phyloP scores from a whole-genome alignment of 1,139 yeast genomes.

The Scheffersomyces lignicola region DNA sequence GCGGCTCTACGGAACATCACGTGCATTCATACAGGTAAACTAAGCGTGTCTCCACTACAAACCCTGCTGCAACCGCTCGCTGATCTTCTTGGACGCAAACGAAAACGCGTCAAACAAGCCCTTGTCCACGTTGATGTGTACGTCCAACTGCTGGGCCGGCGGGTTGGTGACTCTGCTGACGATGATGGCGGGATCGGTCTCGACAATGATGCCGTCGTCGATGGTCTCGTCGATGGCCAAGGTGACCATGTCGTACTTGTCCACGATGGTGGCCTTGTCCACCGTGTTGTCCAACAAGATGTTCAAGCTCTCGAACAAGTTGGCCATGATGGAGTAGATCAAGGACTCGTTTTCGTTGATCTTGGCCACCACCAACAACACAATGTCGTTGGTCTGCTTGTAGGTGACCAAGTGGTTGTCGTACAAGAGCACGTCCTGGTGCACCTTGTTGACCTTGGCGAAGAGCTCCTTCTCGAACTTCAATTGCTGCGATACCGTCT shows the following conservation, averaged over 20 bases:
- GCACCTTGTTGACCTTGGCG: conserved; percentile 73
- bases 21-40: too few species aligned
- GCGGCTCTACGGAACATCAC: too few species aligned
- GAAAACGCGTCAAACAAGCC: conserved; percentile 88
- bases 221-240: conserved; percentile 89
- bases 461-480: conserved; percentile 75
- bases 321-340: conserved; percentile 74
- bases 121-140: conserved; percentile 71
- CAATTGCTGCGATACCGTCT: conserved; percentile 61
- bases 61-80: conserved; percentile 85
- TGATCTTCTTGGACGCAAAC: conserved; percentile 81
- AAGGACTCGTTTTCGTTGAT: conserved; percentile 84
- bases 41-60: conserved; percentile 37
- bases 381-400: conserved; percentile 78
- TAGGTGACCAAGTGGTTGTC: conserved; percentile 80
- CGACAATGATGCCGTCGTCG: conserved; percentile 90
- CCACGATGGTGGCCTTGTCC: conserved; percentile 77
- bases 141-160: conserved; percentile 48
- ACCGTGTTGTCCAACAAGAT: conserved; percentile 72
- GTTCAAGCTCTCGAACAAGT: conserved; percentile 78
- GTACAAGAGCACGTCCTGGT: conserved; percentile 76
- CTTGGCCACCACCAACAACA: conserved; percentile 70
- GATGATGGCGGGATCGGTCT: conserved; percentile 83
- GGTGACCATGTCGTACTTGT: conserved; percentile 81
- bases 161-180: conserved; percentile 87